phyloP scores from a whole-genome alignment of 2,329 filamentous ascomycete species.

The Claviceps sp. region DNA sequence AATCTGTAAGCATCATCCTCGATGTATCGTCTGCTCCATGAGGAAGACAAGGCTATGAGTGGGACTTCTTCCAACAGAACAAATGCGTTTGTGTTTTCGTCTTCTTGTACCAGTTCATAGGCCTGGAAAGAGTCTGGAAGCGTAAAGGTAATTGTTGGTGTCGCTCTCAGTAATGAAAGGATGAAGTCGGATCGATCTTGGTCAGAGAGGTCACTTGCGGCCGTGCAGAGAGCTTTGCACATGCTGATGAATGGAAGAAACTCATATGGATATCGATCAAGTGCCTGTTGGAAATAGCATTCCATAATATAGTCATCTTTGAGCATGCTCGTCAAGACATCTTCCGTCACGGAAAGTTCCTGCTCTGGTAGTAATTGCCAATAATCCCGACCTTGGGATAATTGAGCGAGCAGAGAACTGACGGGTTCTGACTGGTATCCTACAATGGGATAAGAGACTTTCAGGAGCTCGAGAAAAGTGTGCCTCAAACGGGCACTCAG shows the following conservation, averaged over 20 bases:
- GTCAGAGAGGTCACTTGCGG: slow-evolving; percentile 17
- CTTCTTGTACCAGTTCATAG: slow-evolving; percentile 70
- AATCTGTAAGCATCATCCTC: slow-evolving; percentile 46
- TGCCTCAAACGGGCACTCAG: slow-evolving; percentile 50
- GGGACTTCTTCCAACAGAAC: slow-evolving; percentile 50
- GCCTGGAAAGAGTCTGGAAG: slow-evolving; percentile 59
- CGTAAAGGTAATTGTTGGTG: slow-evolving; percentile 63
- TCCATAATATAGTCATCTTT: slow-evolving; percentile 35
- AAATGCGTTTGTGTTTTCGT: slow-evolving; percentile 73
- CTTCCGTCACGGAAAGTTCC: slow-evolving; percentile 19
- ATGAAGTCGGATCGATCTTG: slow-evolving; percentile 34
- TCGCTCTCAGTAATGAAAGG: slow-evolving; percentile 50
- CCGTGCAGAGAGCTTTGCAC: slow-evolving; percentile 46
- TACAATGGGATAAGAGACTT: slow-evolving; percentile 50
- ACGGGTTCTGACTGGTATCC: slow-evolving; percentile 64
- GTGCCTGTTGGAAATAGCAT: slow-evolving; percentile 51
- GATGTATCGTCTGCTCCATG: slow-evolving; percentile 28
- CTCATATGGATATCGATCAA: slow-evolving; percentile 75
- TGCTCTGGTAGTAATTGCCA: slow-evolving; percentile 35
- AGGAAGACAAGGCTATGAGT: slow-evolving; percentile 41
- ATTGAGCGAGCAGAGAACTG: slow-evolving; percentile 48
- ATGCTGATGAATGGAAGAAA: slow-evolving; percentile 64
- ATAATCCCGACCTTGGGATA: slow-evolving; percentile 41
- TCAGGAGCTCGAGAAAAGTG: slow-evolving; percentile 56
- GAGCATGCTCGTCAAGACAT: slow-evolving; percentile 21